Base-by-base conservation (phyloP, 2,329 filamentous ascomycete species). In the Lecanicillium sp. region DNA sequence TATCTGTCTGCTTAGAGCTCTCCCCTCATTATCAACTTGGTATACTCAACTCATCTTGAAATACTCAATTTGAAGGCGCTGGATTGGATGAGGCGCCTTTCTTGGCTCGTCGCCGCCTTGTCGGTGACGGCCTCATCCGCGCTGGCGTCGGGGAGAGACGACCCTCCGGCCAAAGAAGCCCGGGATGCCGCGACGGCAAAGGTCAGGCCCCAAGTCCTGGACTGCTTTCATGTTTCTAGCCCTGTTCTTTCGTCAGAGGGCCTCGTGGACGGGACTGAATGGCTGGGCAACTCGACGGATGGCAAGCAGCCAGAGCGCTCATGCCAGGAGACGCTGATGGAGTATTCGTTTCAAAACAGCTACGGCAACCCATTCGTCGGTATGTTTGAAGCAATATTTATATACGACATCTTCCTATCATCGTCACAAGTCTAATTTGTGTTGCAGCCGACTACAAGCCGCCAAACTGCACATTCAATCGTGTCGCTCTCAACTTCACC, bases 341-440 rank as follows among this genome's bases (percentile, higher is more conserved):
- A 78, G 3, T 71, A 87, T 58, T 70, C 73, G 1, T 90, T 90
- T 64, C 82, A 66, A 9, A 74, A 64, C 45, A 88, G 82, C 45
- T 89, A 88, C 54, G 80, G 79, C n/a, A 55, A 69, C 25, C 85
- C 85, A 1, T 89, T 79, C 54, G 68, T 88, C 48, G 81, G 82
- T 78, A 63, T 60, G 71, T 60, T 17, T n/a, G 11, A 8, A 22
- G 12, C 15, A 5, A 25, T 4, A 14, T 4, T 37, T 34, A 33
- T 29, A 51, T n/a, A 44, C 28, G 29, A 20, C 44, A 28, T 48
- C 34, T 32, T 17, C 11, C 43, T 19, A 18, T 28, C 28, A 27
- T 34, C 29, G n/a, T 35, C 11, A 11, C 11, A 28, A 11, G 12
- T 12, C 11, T 9, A 13, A 19, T 30, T 27, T 25, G 18, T 19